Evolutionary conservation across 2,329 filamentous ascomycete genomes (phyloP).

Genomic region (Byssochlamys sp.): DNA sequence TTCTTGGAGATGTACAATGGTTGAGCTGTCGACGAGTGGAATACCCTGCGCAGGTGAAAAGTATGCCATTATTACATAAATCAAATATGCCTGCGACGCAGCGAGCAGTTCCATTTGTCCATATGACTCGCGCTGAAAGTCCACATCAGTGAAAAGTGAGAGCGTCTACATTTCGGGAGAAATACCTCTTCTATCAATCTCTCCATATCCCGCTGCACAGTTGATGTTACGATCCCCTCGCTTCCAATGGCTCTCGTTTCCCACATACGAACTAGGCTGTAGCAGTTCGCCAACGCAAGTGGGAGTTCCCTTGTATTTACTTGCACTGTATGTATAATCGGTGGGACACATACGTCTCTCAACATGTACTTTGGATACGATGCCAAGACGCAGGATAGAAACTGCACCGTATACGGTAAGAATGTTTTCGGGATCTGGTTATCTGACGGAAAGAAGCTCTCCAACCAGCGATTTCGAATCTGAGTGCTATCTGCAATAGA

Average conservation of each 20-base stretch:
- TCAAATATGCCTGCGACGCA: conserved; percentile 45
- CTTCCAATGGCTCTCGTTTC: conserved; percentile 16
- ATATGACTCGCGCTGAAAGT: conserved; percentile 7
- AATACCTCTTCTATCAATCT: conserved; percentile 11
- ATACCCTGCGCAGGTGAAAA: conserved; percentile 26
- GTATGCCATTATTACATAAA: conserved; percentile 44
- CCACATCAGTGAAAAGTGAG: not conserved
- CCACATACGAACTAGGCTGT: conserved; percentile 19
- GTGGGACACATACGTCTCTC: conserved; percentile 9
- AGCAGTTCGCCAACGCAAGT: conserved; percentile 15
- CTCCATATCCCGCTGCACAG: conserved; percentile 18
- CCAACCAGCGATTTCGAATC: conserved; percentile 21
- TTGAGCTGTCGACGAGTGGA: conserved; percentile 28
- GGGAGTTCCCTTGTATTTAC: conserved; percentile 5
- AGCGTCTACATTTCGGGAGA: not conserved
- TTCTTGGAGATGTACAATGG: conserved; percentile 44
- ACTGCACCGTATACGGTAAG: conserved; percentile 15
- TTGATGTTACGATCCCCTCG: conserved; percentile 14
- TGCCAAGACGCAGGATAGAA: conserved; percentile 14
- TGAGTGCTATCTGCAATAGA: conserved; percentile 12
- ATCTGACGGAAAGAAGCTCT: conserved; percentile 12
- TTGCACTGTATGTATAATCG: conserved; percentile 18
- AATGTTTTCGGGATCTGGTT: conserved; percentile 13
- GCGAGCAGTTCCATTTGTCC: conserved; percentile 28
- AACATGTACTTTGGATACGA: conserved; percentile 17